These are phyloP conservation scores for Lasiodiplodia sp. DNA, from an alignment of 2,329 filamentous ascomycete species.

Conservation along the genomic window DNA sequence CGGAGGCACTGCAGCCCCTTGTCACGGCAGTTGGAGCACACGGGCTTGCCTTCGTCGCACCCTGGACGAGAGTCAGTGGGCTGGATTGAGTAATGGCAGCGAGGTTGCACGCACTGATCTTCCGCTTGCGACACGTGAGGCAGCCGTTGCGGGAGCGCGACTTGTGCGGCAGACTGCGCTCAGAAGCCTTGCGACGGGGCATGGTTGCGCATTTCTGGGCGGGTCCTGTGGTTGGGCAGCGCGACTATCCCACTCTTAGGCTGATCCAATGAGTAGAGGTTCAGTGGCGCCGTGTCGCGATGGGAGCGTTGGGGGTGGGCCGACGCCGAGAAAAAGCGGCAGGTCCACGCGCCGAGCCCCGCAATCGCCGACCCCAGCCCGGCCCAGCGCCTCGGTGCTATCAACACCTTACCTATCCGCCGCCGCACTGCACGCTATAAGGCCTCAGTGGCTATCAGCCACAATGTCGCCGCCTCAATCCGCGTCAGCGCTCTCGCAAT, in stretches of 20 bases:
- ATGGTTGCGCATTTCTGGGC: constrained; percentile 18
- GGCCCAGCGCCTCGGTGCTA: background rate
- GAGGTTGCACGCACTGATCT: constrained; percentile 37
- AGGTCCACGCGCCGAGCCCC: constrained; percentile 26
- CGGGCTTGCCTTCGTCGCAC: constrained; percentile 49
- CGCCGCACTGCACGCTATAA: background rate
- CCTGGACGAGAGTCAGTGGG: constrained; percentile 32
- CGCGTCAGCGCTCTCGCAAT: background rate
- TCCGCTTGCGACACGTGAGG: constrained; percentile 49
- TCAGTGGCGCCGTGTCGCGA: background rate
- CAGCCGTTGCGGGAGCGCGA: constrained; percentile 50
- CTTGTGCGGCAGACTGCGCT: constrained; percentile 31
- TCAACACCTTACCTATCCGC: background rate
- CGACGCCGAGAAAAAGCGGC: constrained; percentile 16
- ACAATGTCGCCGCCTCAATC: constrained; percentile 5
- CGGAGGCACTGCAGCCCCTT: constrained; percentile 47
- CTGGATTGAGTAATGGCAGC: background rate
- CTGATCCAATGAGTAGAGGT: background rate
- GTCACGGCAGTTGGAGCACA: constrained; percentile 47
- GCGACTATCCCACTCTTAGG: background rate
- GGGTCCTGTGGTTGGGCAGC: background rate
- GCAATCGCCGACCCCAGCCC: background rate
- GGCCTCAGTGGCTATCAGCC: too few relatives aligned
- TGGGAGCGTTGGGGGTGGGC: constrained; percentile 10
- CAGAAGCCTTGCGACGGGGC: constrained; percentile 33